phyloP scores from a whole-genome alignment of 106 monocot species.

The Acorus gramineus region DNA sequence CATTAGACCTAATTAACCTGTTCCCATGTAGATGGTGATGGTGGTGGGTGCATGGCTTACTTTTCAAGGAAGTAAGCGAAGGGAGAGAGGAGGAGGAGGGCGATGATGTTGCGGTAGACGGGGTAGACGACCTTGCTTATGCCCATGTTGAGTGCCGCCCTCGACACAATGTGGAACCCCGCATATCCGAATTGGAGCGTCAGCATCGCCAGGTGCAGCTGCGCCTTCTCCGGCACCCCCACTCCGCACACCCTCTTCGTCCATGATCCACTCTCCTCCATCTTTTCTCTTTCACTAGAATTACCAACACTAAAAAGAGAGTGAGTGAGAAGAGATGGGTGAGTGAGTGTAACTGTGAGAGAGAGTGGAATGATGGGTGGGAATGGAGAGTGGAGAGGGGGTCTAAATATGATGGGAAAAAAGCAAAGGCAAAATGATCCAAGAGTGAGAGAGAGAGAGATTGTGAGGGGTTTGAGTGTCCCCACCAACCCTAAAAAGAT shows the following conservation, averaged over 20 bases:
- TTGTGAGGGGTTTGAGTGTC: not conserved
- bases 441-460: not conserved
- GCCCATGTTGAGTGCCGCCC: slow-evolving; percentile 78
- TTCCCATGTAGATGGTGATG: no score
- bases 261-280: slow-evolving; percentile 15
- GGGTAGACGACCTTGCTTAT: slow-evolving; percentile 86
- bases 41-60: slow-evolving; percentile 17
- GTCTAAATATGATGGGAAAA: slow-evolving; percentile 3
- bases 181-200: slow-evolving; percentile 83
- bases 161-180: slow-evolving; percentile 75
- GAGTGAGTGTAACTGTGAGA: not conserved
- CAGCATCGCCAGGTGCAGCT: slow-evolving; percentile 69
- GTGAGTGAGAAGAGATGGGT: not conserved
- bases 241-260: slow-evolving; percentile 33
- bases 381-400: not conserved
- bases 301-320: not conserved
- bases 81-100: slow-evolving; percentile 63
- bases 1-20: no score
- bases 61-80: slow-evolving; percentile 96
- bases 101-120: slow-evolving; percentile 89
- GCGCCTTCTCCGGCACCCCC: slow-evolving; percentile 60
- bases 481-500: not conserved
- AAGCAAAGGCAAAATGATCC: not conserved
- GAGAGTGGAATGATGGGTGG: not conserved
- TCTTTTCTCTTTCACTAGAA: slow-evolving; percentile 14